Evolutionary conservation across 2,329 filamentous ascomycete genomes (phyloP).

Genomic region (Ceratocystis alfenasii): DNA sequence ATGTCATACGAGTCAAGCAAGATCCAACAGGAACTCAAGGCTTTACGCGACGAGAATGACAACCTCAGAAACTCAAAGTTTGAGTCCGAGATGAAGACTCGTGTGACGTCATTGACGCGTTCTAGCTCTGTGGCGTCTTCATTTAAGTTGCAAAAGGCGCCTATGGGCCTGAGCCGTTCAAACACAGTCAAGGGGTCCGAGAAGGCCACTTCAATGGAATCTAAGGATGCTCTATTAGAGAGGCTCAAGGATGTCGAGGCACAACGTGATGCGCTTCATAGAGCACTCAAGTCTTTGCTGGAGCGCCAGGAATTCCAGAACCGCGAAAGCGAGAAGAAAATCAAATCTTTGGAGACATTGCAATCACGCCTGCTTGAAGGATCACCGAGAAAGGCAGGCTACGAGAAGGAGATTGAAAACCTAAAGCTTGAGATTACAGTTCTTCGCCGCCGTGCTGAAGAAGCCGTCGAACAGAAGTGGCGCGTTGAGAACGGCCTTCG

Average conservation of each 20-base stretch:
- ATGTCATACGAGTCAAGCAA: constrained; percentile 69
- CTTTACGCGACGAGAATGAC: constrained; percentile 56
- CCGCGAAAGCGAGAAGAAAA: constrained; percentile 69
- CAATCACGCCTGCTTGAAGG: constrained; percentile 58
- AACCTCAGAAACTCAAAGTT: constrained; percentile 38
- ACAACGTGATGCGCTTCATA: constrained; percentile 84
- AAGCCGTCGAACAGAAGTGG: constrained; percentile 91
- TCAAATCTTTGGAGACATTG: constrained; percentile 64
- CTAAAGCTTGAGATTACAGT: constrained; percentile 75
- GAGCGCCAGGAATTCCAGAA: constrained; percentile 77
- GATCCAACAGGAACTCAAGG: constrained; percentile 74
- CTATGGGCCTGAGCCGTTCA: constrained; percentile 42
- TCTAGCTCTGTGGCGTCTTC: constrained; percentile 29
- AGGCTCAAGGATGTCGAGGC: constrained; percentile 84
- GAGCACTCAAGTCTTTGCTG: constrained; percentile 71
- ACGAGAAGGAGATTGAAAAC: constrained; percentile 68
- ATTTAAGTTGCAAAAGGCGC: constrained; percentile 27
- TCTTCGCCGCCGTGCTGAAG: constrained; percentile 76
- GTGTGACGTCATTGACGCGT: constrained; percentile 22
- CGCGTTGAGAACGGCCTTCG: constrained; percentile 82
- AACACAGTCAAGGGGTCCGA: constrained; percentile 40
- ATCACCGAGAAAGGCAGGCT: constrained; percentile 63
- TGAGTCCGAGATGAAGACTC: constrained; percentile 21
- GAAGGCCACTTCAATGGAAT: constrained; percentile 34
- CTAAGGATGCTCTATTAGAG: constrained; percentile 59